Evolutionary conservation across 306 rosid genomes (phyloP).

Genomic region (Bauhinia variegata): DNA sequence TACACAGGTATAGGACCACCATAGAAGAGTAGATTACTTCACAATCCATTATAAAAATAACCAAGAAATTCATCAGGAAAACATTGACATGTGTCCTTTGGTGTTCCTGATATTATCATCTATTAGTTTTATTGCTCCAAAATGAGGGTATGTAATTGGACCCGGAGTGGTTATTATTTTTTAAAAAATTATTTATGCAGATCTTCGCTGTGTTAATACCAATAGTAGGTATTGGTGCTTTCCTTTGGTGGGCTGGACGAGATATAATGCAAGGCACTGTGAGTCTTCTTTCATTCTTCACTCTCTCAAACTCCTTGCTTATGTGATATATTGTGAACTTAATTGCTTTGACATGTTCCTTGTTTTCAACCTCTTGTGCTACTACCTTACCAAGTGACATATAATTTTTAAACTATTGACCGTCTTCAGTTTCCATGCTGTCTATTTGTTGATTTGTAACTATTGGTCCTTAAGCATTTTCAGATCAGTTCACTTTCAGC

Average conservation of each 20-base stretch:
- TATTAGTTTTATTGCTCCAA: constrained; percentile 13
- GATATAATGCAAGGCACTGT: constrained; percentile 91
- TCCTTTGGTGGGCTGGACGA: constrained; percentile 96
- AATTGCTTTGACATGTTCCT: constrained; percentile 1
- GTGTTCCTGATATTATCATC: constrained; percentile 3
- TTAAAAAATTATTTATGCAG: constrained; percentile 44
- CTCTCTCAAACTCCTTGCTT: constrained; percentile 28
- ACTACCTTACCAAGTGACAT: background rate
- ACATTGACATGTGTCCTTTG: constrained; percentile 10
- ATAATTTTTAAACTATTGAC: background rate
- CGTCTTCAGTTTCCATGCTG: constrained; percentile 3
- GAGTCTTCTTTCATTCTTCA: constrained; percentile 43
- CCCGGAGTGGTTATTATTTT: constrained; percentile 23
- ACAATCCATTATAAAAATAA: constrained; percentile 1
- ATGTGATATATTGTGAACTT: constrained; percentile 13
- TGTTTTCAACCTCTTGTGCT: background rate
- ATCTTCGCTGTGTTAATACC: constrained; percentile 81
- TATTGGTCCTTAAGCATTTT: constrained; percentile 5
- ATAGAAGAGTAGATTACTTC: background rate
- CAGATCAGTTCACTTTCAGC: background rate
- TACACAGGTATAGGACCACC: background rate
- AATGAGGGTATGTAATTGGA: constrained; percentile 11
- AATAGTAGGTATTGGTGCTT: constrained; percentile 84
- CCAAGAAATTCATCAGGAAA: background rate
- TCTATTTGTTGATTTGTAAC: constrained; percentile 9